These are phyloP conservation scores for Diaporthe ampelina DNA, from an alignment of 2,329 filamentous ascomycete species.

Conservation along the genomic window DNA sequence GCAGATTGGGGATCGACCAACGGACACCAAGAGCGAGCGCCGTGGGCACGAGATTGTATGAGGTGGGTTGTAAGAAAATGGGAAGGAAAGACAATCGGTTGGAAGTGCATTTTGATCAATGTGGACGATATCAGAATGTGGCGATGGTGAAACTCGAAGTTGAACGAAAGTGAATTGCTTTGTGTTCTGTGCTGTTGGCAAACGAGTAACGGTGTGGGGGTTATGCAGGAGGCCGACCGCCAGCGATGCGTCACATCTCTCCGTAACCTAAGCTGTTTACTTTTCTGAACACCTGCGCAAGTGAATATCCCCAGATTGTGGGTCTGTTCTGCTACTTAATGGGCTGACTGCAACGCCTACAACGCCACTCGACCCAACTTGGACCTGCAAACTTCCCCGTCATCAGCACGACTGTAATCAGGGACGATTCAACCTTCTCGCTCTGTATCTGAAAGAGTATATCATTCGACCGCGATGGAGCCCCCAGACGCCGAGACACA, in stretches of 20 bases:
- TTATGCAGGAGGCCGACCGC: conserved; percentile 13
- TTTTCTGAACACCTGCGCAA: not conserved
- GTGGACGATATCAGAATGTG: not conserved
- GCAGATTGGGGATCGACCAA: not conserved
- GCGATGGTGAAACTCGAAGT: not conserved
- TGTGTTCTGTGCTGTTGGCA: not conserved
- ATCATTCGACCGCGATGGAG: not conserved
- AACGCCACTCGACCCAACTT: not conserved
- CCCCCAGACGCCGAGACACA: not conserved
- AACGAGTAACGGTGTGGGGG: not conserved
- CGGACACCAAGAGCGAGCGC: not conserved
- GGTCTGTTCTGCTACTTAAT: not conserved
- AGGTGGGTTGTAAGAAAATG: not conserved
- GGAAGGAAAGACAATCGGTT: not conserved
- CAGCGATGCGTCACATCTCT: not conserved
- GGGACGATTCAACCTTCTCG: not conserved
- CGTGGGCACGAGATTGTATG: not conserved
- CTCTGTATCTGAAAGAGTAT: too few relatives aligned
- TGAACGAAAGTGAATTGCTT: not conserved
- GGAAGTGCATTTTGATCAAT: not conserved
- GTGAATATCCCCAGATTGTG: not conserved
- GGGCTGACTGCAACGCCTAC: not conserved
- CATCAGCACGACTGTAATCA: not conserved
- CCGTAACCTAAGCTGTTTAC: not conserved
- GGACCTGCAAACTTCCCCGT: not conserved